A percentile compares a stretch with the other conserved stretches of the same genome.
Conservation (phyloP, 2,329 filamentous ascomycete genomes). For the Monilinia vaccinii-corymbosi region DNA sequence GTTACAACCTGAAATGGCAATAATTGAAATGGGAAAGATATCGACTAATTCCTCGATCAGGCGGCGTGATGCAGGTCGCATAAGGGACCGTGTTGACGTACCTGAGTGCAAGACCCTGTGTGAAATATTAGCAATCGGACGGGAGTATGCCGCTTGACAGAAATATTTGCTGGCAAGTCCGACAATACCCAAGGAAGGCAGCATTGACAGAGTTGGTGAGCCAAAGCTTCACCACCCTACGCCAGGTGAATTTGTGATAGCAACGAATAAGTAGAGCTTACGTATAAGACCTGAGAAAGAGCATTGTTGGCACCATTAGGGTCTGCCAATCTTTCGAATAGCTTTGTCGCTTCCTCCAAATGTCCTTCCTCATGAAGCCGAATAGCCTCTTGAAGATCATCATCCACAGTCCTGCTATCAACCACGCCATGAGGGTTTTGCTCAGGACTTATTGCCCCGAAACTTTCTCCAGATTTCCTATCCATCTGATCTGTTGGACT, state of each 20-base stretch:
- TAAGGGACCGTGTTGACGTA: conserved; percentile 36
- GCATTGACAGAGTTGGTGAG: not conserved
- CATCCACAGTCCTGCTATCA: conserved; percentile 46
- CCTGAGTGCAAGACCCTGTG: conserved; percentile 68
- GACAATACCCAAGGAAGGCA: not conserved
- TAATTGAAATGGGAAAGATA: not conserved
- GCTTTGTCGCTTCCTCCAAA: conserved; percentile 66
- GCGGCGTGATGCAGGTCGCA: conserved; percentile 10
- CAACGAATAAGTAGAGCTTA: not conserved
- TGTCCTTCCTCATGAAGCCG: conserved; percentile 80
- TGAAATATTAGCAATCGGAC: conserved; percentile 2
- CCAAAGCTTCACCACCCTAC: not conserved
- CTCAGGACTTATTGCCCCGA: conserved; percentile 8
- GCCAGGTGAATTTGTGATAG: not conserved
- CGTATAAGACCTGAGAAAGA: conserved; percentile 85
- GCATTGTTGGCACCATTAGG: conserved; percentile 82
- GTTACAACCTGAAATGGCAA: not conserved
- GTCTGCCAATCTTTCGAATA: conserved; percentile 80
- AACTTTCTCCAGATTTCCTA: conserved; percentile 10
- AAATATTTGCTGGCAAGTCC: conserved; percentile 5
- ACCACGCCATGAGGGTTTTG: conserved; percentile 27
- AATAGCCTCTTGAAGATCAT: conserved; percentile 91
- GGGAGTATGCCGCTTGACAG: not conserved
- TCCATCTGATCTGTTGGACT: conserved; percentile 16
- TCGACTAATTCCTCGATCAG: not conserved